phyloP scores from a whole-genome alignment of 768 basidiomycete genomes.

The Crucibulum laeve region DNA sequence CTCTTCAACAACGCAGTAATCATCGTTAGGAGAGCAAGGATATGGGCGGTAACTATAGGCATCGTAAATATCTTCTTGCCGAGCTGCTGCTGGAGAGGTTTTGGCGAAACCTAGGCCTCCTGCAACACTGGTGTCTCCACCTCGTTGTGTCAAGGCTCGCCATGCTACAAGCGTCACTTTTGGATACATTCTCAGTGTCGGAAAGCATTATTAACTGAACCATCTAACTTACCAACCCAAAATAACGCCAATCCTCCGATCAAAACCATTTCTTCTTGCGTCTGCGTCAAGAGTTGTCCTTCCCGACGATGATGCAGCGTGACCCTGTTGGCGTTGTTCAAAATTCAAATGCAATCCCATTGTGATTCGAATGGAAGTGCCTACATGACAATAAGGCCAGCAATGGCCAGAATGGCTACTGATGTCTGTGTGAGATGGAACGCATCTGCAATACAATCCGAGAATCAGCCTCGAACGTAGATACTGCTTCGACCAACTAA shows the following conservation, averaged over 20 bases:
- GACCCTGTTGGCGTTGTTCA: constrained; percentile 36
- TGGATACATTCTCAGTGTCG: not conserved
- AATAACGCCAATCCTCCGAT: constrained; percentile 70
- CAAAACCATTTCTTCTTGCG: constrained; percentile 71
- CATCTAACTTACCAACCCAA: constrained; percentile 63
- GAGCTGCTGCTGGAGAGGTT: not conserved
- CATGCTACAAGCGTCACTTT: constrained; percentile 39
- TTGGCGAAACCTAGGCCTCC: constrained; percentile 4
- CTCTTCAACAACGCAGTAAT: constrained; percentile 71
- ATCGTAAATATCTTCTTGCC: not conserved
- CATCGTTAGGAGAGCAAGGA: constrained; percentile 55
- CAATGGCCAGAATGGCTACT: constrained; percentile 64
- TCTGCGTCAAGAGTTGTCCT: constrained; percentile 58
- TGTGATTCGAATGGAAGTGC: constrained; percentile 15
- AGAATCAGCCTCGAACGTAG: not conserved
- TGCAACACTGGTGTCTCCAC: not conserved
- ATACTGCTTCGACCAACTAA: constrained; percentile 18
- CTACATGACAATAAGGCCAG: constrained; percentile 63
- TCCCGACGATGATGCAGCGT: constrained; percentile 62
- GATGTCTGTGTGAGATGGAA: constrained; percentile 70
- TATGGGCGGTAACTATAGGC: constrained; percentile 36
- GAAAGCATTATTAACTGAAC: not conserved
- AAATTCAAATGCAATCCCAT: constrained; percentile 1
- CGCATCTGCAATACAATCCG: constrained; percentile 36
- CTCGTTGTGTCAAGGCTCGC: constrained; percentile 24